Evolutionary conservation across 352 stramenopile species (phyloP).

Genomic region (Phytophthora pseudosyringae): DNA sequence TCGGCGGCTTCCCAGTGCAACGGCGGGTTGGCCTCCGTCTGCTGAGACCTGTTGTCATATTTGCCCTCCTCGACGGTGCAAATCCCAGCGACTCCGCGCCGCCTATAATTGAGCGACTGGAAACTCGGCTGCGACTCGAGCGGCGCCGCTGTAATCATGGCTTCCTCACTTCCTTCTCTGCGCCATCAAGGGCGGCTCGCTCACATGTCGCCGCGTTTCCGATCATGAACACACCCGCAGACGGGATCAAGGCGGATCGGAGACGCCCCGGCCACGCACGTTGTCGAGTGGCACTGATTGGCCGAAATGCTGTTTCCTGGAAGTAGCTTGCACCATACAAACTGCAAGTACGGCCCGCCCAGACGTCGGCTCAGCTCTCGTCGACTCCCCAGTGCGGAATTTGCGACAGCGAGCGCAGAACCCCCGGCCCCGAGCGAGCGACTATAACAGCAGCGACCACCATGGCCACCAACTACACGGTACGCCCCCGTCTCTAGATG

Average conservation of each 20-base stretch:
- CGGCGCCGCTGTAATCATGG: conserved; percentile 9
- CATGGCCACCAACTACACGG: conserved; percentile 49
- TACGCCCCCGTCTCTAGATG: conserved; percentile 19
- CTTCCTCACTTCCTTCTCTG: background rate
- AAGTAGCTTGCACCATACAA: conserved; percentile 32
- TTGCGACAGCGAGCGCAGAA: conserved; percentile 42
- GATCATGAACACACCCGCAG: conserved; percentile 1
- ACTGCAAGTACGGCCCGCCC: conserved; percentile 20
- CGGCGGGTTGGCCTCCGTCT: background rate
- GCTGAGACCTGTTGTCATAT: conserved; percentile 5
- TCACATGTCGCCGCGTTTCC: conserved; percentile 18
- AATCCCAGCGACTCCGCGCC: conserved; percentile 4
- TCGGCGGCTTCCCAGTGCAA: conserved; percentile 7
- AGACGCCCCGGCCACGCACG: conserved; percentile 18
- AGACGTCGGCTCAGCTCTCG: conserved; percentile 11
- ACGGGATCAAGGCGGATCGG: conserved; percentile 16
- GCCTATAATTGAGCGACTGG: conserved; percentile 10
- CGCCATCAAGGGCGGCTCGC: conserved; percentile 8
- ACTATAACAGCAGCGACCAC: conserved; percentile 1
- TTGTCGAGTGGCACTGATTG: conserved; percentile 12
- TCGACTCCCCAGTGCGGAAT: conserved; percentile 55
- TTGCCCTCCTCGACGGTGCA: background rate
- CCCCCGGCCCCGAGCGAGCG: conserved; percentile 4
- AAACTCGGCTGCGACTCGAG: conserved; percentile 26
- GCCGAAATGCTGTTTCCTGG: conserved; percentile 8